Base-by-base conservation (phyloP, 176 grass and related monocot genomes). In the Rhynchospora tenuis region DNA sequence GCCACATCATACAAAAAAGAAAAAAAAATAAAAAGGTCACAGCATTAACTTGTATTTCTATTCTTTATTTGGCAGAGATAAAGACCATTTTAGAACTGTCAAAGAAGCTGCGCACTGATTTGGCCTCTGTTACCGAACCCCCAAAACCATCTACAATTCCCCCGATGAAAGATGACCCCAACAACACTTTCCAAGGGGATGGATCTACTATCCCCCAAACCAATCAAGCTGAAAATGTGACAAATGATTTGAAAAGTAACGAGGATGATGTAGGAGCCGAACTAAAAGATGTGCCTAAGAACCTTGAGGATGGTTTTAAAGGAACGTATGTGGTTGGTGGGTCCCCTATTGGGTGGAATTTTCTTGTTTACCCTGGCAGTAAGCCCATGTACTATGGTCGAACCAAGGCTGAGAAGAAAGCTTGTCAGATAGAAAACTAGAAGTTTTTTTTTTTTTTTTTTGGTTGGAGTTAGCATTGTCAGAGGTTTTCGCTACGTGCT, bases 281-380 rank as follows among this genome's bases (percentile, higher is more conserved):
- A 44, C 44, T 64, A 71, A 83, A 80, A 70, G 66, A 86, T 79
- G 26, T 69, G 26, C 44, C 86, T 24, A 86, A 89, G n/a, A 83
- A 86, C 57, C 64, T 89, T 22, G 85, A 89, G 1, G 83, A 86
- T 44, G 17, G 59, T 16, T 50, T 87, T 43, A 86, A 82, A 83
- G 88, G 93, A 19, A 90, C 90, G 75, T 99, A 93, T 75, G 80
- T 92, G 55, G 82, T 95, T 26, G 96, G 96, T 78, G 91, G 96
- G 80, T 99, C 96, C 46, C 91, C 93, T 33, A 58, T 92, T 80
- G 89, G 89, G 58, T 95, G 91, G 88, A 99, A 99, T 81, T 99
- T 90, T 58, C 80, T 95, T 64, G 83, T 86, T 84, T 95, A 92
- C 81, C 83, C 91, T 75, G 88, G 91, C 81, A 86, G 83, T 19